These are phyloP conservation scores for Blepharisma undulans DNA, from an alignment of 169 alveolate species.

Conservation along the genomic window DNA sequence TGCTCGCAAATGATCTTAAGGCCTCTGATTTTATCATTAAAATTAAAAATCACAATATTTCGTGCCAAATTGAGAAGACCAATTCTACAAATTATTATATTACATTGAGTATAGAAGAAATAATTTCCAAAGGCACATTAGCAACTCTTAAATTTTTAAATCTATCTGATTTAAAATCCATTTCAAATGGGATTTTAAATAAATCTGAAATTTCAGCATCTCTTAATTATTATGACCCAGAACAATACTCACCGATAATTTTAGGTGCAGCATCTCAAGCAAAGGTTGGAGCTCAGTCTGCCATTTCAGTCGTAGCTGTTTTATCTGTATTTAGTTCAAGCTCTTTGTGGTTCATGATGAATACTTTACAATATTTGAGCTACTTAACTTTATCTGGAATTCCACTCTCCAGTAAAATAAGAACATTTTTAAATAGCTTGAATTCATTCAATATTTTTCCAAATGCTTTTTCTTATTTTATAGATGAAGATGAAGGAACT, in stretches of 20 bases:
- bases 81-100: background rate
- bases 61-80: background rate
- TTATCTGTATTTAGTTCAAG: background rate
- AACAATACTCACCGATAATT: background rate
- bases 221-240: constrained; percentile 6
- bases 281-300: background rate
- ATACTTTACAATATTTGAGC: constrained; percentile 13
- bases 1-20: background rate
- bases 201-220: background rate
- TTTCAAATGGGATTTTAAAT: background rate
- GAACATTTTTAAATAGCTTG: background rate
- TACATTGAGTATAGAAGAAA: background rate
- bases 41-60: background rate
- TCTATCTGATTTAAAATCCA: background rate
- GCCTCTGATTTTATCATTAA: background rate
- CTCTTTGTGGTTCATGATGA: background rate
- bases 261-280: background rate
- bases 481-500: background rate
- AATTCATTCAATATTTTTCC: background rate
- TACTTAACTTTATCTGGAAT: background rate
- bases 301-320: background rate
- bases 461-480: background rate
- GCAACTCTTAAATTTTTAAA: background rate
- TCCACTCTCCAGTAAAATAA: background rate
- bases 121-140: background rate